phyloP scores from a whole-genome alignment of 768 basidiomycete genomes.

The Pleurotus cornucopiae region DNA sequence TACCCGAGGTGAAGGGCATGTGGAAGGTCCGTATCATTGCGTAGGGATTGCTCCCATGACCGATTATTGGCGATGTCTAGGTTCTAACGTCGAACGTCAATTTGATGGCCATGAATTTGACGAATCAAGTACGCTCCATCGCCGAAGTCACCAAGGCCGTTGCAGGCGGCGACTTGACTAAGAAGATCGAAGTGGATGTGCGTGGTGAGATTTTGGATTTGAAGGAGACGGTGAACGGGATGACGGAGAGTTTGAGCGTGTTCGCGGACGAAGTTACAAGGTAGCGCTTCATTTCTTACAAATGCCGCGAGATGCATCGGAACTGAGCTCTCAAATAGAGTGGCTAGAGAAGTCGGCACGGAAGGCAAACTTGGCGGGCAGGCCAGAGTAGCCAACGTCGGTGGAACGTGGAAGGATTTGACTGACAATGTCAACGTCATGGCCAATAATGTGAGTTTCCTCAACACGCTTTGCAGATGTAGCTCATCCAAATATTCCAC shows the following conservation, averaged over 20 bases:
- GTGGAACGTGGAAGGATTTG: conserved; percentile 96
- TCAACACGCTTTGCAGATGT: background rate
- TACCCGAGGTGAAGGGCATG: conserved; percentile 91
- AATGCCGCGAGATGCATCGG: background rate
- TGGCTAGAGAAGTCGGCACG: conserved; percentile 95
- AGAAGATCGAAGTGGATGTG: conserved; percentile 90
- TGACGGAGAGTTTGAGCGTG: conserved; percentile 84
- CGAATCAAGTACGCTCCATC: conserved; percentile 82
- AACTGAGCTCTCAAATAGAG: conserved; percentile 34
- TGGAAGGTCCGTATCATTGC: conserved; percentile 61
- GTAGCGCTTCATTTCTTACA: background rate
- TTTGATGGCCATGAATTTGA: conserved; percentile 86
- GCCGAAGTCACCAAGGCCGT: conserved; percentile 95
- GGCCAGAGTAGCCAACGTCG: conserved; percentile 89
- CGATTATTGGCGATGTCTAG: conserved; percentile 16
- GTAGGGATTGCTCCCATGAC: too few species aligned
- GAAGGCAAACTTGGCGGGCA: conserved; percentile 95
- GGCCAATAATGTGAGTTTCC: conserved; percentile 75
- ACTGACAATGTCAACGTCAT: conserved; percentile 96
- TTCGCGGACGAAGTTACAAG: conserved; percentile 74
- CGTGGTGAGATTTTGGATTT: conserved; percentile 88
- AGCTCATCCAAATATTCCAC: background rate
- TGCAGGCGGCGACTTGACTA: conserved; percentile 87
- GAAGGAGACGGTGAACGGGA: conserved; percentile 92
- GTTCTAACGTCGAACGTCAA: conserved; percentile 79